Base-by-base conservation (phyloP, 192 early-diverging fungal genomes). In the Gigaspora rosea region DNA sequence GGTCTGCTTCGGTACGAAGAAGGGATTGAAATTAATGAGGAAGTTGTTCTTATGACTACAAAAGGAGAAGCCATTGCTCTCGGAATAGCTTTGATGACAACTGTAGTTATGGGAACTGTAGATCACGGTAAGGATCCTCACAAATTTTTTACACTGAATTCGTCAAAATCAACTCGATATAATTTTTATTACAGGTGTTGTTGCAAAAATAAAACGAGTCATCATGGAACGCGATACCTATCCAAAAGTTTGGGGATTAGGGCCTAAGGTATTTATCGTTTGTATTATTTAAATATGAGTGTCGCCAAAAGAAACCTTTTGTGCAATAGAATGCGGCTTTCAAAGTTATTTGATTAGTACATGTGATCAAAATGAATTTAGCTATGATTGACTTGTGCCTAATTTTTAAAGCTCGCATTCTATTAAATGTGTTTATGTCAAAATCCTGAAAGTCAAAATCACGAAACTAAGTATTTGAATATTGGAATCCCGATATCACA, bases 151-250 rank as follows among this genome's bases (percentile, higher is more conserved):
- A n/a, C n/a, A n/a, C n/a, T n/a, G n/a, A n/a, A n/a, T n/a, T n/a
- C n/a, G n/a, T n/a, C n/a, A n/a, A n/a, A n/a, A n/a, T n/a, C n/a
- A n/a, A n/a, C n/a, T n/a, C n/a, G n/a, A n/a, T n/a, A n/a, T n/a
- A n/a, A 32, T 57, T 2, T 71, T 56, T 52, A 36, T 72, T 57
- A 58, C 49, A 76, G 75, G 75, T 11, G 96, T 98, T 12, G 96
- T 99, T 72, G 96, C 97, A 80, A 97, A 97, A 90, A 97, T 99
- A 82, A 99, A 99, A 93, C 93, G 97, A 79, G 97, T 99, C 41
- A 98, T 99, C 75, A 99, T 99, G 97, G 97, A 99, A 85, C 93
- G 97, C 63, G 97, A 99, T 85, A 98, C 97, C 8, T 99, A 99
- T 84, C 97, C 97, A 58, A 92, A 95, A 67, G 90, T 94, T 78